Conservation (phyloP, 2,329 filamentous ascomycete species). For the Talaromyces sp. region DNA sequence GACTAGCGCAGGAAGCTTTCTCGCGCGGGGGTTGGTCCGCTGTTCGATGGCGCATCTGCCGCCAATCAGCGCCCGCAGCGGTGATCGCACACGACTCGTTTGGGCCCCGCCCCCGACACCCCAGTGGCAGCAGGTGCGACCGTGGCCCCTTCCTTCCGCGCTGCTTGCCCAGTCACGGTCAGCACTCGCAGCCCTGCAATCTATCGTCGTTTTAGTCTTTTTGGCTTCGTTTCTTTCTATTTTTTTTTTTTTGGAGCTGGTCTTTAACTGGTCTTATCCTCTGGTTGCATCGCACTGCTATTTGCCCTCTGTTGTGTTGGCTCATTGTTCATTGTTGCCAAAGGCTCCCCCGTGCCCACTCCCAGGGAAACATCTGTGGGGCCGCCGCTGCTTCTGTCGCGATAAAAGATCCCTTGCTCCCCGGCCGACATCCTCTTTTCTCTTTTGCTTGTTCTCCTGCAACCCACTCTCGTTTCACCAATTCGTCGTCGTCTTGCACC, state of each 20-base stretch:
- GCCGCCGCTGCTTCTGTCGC: background rate
- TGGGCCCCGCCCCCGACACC: background rate
- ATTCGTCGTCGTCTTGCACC: background rate
- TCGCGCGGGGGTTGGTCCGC: background rate
- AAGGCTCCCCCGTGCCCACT: too few species aligned
- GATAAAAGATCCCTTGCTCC: slow-evolving; percentile 1
- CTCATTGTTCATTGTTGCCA: background rate
- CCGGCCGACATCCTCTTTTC: background rate
- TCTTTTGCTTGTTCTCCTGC: background rate
- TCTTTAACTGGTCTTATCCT: background rate
- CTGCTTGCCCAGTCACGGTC: background rate
- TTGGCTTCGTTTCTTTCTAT: background rate
- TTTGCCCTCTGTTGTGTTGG: background rate
- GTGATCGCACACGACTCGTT: background rate
- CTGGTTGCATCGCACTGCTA: slow-evolving; percentile 1
- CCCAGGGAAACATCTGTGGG: background rate
- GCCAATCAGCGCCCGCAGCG: background rate
- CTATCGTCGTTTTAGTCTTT: background rate
- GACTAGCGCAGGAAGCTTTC: background rate
- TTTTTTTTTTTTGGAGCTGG: too few species aligned
- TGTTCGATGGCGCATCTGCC: background rate
- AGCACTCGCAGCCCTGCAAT: background rate
- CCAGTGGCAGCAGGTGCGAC: background rate
- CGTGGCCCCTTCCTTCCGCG: background rate
- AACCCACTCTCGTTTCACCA: background rate